Conservation (phyloP, 139 green algal species). For the Chlorella sp. region DNA sequence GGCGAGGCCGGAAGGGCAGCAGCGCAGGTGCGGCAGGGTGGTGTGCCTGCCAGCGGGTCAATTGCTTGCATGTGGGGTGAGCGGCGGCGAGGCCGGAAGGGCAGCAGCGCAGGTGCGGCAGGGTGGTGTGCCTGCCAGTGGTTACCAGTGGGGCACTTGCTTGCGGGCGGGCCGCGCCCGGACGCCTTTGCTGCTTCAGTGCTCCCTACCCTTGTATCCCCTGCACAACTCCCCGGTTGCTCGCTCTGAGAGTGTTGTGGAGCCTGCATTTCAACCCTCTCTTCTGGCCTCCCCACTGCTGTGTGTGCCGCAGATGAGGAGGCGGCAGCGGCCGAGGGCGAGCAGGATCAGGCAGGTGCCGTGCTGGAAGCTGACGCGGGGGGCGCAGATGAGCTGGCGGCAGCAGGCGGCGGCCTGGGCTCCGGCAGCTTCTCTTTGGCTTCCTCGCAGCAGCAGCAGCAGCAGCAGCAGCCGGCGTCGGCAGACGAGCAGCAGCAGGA, state of each 20-base stretch:
- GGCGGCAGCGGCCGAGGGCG: neutral
- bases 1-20: slow-evolving; percentile 10
- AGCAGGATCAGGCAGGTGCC: neutral
- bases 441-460: neutral
- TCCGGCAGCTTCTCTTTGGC: neutral
- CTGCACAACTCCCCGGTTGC: neutral
- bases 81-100: slow-evolving; percentile 23
- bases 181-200: neutral
- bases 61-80: too few species aligned
- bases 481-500: neutral
- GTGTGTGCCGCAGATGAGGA: neutral
- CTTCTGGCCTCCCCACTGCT: neutral
- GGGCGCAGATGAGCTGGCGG: neutral
- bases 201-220: too few species aligned
- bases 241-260: neutral
- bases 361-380: neutral
- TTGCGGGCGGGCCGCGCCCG: neutral
- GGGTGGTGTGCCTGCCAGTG: neutral
- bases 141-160: too few species aligned
- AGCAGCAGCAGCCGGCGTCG: neutral
- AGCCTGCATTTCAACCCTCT: neutral
- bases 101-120: neutral
- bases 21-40: neutral
- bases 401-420: neutral
- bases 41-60: neutral